Evolutionary conservation across 345 rosid species (phyloP).

Genomic region (Combretum micranthum): DNA sequence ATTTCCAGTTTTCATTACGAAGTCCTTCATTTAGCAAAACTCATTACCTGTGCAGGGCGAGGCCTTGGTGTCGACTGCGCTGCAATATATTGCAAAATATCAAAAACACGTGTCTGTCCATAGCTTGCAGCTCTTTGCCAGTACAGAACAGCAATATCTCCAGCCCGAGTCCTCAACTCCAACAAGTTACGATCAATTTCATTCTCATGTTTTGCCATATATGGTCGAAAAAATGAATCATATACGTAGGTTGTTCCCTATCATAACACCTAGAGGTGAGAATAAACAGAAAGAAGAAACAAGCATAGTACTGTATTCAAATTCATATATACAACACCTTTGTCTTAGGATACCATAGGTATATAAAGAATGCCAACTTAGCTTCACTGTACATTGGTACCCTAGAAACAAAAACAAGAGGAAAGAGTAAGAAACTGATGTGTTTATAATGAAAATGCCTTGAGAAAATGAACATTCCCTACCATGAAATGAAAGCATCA

Average conservation of each 20-base stretch:
- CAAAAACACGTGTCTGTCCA: slow-evolving; percentile 42
- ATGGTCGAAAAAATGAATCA: slow-evolving; percentile 56
- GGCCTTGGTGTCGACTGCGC: slow-evolving; percentile 45
- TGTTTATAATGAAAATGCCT: background rate
- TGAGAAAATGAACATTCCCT: slow-evolving; percentile 3
- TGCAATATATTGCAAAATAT: slow-evolving; percentile 43
- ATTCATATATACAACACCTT: slow-evolving; percentile 19
- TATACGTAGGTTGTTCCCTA: slow-evolving; percentile 69
- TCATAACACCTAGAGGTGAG: background rate
- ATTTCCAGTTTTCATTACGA: background rate
- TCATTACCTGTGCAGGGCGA: slow-evolving; percentile 37
- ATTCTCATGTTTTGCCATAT: slow-evolving; percentile 48
- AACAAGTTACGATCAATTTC: slow-evolving; percentile 57
- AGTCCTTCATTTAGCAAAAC: background rate
- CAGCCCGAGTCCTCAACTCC: slow-evolving; percentile 49
- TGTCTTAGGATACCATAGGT: slow-evolving; percentile 67
- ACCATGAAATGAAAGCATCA: slow-evolving; percentile 66
- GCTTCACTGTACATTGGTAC: slow-evolving; percentile 70
- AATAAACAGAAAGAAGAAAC: background rate
- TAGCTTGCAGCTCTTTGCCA: slow-evolving; percentile 52
- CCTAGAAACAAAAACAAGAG: slow-evolving; percentile 25
- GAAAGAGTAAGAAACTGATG: background rate
- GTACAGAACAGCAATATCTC: slow-evolving; percentile 40
- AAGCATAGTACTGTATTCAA: background rate
- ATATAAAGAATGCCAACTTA: slow-evolving; percentile 54